Conservation (phyloP, 331 rosid genomes). For the Pyracantha coccinea region DNA sequence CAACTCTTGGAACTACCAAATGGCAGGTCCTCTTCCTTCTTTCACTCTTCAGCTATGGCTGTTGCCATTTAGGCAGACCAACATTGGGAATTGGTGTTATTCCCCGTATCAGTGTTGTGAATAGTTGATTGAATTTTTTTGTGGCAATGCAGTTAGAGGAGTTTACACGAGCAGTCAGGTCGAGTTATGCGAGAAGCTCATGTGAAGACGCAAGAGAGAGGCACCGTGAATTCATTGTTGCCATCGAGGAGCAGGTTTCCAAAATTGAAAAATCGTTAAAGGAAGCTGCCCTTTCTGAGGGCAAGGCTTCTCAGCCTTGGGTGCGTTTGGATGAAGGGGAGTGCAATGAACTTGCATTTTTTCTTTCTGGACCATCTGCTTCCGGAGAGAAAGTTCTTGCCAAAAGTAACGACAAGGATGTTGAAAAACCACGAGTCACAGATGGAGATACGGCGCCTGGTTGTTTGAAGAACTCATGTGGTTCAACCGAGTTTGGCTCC, state of each 20-base stretch:
- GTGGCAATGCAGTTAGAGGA: conserved; percentile 71
- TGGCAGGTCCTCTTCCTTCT: conserved; percentile 52
- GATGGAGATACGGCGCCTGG: conserved; percentile 21
- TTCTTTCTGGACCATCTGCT: conserved; percentile 54
- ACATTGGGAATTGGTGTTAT: background rate
- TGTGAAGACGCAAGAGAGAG: conserved; percentile 53
- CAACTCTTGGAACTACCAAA: conserved; percentile 84
- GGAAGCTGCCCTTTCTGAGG: conserved; percentile 41
- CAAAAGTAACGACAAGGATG: conserved; percentile 16
- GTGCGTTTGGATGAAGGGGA: conserved; percentile 77
- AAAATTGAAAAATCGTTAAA: conserved; percentile 45
- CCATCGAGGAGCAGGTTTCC: conserved; percentile 48
- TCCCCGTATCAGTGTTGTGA: conserved; percentile 1
- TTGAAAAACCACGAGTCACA: conserved; percentile 24
- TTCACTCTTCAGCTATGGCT: background rate
- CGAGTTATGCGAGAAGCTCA: conserved; percentile 57
- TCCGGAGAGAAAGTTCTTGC: conserved; percentile 10
- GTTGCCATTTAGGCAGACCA: background rate
- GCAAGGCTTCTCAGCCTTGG: conserved; percentile 57
- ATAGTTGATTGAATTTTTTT: conserved; percentile 6
- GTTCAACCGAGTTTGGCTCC: conserved; percentile 33
- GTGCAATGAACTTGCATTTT: conserved; percentile 65
- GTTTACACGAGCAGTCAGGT: conserved; percentile 56
- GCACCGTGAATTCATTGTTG: conserved; percentile 60
- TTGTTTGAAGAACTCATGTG: conserved; percentile 19